These are phyloP conservation scores for Misopates orontium DNA, from an alignment of 257 asterid genomes.

Conservation along the genomic window DNA sequence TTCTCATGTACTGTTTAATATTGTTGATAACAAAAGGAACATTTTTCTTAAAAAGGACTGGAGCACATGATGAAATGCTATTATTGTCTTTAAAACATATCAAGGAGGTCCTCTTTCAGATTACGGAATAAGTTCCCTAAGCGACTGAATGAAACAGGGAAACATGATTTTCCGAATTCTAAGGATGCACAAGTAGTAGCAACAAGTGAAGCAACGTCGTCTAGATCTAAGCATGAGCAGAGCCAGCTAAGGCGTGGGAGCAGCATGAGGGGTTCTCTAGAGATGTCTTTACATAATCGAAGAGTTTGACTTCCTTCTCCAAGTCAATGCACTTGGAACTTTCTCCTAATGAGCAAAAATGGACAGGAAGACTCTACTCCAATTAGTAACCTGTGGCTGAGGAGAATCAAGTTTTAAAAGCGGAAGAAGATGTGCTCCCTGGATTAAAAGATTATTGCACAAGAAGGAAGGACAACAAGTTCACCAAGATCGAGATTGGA, in stretches of 20 bases:
- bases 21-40: too few species aligned
- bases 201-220: slow-evolving; percentile 15
- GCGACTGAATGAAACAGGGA: background rate
- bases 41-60: background rate
- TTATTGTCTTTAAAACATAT: background rate
- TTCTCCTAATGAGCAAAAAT: slow-evolving; percentile 20
- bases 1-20: too few species aligned
- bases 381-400: slow-evolving; percentile 3
- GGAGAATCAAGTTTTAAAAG: slow-evolving; percentile 12
- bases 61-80: background rate
- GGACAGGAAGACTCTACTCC: background rate
- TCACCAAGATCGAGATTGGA: background rate
- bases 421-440: slow-evolving; percentile 8
- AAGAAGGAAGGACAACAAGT: slow-evolving; percentile 16
- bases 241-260: slow-evolving; percentile 37
- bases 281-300: background rate
- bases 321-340: slow-evolving; percentile 3
- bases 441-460: slow-evolving; percentile 13
- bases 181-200: background rate
- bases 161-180: background rate
- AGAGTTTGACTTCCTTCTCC: background rate
- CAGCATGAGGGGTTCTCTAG: background rate
- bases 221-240: slow-evolving; percentile 18
- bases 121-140: background rate
- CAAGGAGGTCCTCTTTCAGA: background rate